These are phyloP conservation scores for Erigeron philadelphicus DNA, from an alignment of 140 eudicot species.

Conservation along the genomic window DNA sequence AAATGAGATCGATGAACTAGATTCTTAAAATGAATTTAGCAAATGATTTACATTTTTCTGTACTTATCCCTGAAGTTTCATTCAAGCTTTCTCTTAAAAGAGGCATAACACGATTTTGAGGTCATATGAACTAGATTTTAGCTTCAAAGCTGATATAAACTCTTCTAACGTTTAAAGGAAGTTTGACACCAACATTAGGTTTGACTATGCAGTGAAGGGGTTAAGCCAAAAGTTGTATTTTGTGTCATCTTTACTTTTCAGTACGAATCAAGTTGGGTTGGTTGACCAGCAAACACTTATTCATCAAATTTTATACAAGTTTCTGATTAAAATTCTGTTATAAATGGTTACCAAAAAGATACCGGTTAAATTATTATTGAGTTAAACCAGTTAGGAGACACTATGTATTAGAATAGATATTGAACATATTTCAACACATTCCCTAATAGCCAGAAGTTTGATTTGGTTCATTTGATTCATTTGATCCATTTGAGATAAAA, in stretches of 20 bases:
- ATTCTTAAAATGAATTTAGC: not conserved
- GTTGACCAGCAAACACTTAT: too few species aligned
- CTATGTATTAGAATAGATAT: too few species aligned
- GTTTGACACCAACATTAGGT: not conserved
- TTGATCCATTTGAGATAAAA: too few species aligned
- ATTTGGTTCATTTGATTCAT: too few species aligned
- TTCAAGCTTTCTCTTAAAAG: not conserved
- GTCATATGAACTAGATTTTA: not conserved
- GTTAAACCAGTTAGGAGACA: too few species aligned
- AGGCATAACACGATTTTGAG: not conserved
- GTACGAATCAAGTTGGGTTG: too few species aligned
- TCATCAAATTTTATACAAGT: too few species aligned
- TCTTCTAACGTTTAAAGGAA: not conserved
- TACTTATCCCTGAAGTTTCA: not conserved
- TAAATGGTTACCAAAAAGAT: too few species aligned
- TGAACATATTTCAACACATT: too few species aligned
- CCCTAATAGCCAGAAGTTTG: too few species aligned
- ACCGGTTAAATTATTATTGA: too few species aligned
- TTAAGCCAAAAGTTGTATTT: not conserved
- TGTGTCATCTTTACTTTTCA: not conserved
- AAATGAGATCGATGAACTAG: not conserved
- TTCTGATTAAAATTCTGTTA: too few species aligned
- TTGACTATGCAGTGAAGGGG: not conserved
- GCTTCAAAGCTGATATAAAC: not conserved
- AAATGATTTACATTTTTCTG: not conserved